Evolutionary conservation across 2,329 filamentous ascomycete genomes (phyloP).

Genomic region (Macrophomina tecta): DNA sequence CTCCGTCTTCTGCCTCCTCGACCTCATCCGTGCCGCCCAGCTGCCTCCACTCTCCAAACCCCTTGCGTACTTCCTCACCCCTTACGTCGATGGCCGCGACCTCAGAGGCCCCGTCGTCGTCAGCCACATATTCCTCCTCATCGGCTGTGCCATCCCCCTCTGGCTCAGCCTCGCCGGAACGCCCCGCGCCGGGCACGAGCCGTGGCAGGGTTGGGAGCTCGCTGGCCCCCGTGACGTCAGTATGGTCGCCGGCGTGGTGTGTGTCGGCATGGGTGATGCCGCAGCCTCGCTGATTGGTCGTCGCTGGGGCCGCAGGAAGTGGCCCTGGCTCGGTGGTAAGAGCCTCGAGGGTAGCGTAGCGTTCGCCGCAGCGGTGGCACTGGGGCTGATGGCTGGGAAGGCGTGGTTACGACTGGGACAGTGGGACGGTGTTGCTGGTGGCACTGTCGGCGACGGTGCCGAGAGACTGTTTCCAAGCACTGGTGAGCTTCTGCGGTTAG

Average conservation of each 20-base stretch:
- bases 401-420: slow-evolving; percentile 78
- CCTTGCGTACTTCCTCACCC: slow-evolving; percentile 83
- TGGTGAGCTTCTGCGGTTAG: slow-evolving; percentile 38
- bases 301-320: slow-evolving; percentile 84
- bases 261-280: slow-evolving; percentile 93
- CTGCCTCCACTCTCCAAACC: slow-evolving; percentile 87
- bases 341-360: slow-evolving; percentile 85
- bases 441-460: slow-evolving; percentile 48
- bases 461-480: slow-evolving; percentile 33
- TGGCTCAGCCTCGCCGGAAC: slow-evolving; percentile 84
- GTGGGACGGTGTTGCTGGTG: slow-evolving; percentile 58
- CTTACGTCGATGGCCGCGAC: slow-evolving; percentile 93
- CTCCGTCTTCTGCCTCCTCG: slow-evolving; percentile 84
- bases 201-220: slow-evolving; percentile 77
- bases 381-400: slow-evolving; percentile 73
- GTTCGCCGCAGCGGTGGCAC: slow-evolving; percentile 79
- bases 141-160: slow-evolving; percentile 92
- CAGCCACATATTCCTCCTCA: slow-evolving; percentile 92
- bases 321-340: slow-evolving; percentile 97
- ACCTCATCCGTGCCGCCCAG: slow-evolving; percentile 88
- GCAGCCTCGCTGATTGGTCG: slow-evolving; percentile 89
- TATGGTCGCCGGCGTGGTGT: slow-evolving; percentile 91
- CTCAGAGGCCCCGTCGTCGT: slow-evolving; percentile 93
- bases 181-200: slow-evolving; percentile 60
- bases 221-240: slow-evolving; percentile 69